A percentile compares a stretch with the other conserved stretches of the same genome.
Evolutionary conservation across 345 rosid species (phyloP).

Genomic region (Erucastrum elatum): DNA sequence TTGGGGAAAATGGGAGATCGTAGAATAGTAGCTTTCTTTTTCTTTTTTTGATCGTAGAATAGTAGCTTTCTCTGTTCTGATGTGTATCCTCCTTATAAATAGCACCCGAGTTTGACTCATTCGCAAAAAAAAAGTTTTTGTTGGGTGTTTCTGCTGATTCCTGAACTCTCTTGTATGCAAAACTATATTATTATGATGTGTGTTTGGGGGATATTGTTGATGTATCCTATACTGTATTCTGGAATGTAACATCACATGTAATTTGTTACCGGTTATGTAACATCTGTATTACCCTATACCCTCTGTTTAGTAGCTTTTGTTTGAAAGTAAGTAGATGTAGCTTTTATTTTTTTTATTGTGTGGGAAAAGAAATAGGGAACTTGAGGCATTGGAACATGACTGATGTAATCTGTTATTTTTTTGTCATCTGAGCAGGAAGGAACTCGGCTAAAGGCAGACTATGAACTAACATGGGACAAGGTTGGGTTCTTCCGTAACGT

Average conservation of each 20-base stretch:
- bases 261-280: neutral
- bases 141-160: neutral
- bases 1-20: neutral
- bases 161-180: neutral
- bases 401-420: neutral
- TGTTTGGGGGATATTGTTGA: neutral
- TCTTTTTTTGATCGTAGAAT: too few relatives aligned
- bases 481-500: conserved; percentile 65
- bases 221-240: neutral
- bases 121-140: neutral
- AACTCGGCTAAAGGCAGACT: conserved; percentile 74
- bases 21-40: neutral
- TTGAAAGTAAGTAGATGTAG: neutral
- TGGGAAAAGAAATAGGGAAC: neutral
- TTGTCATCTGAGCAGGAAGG: conserved; percentile 64
- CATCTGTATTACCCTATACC: neutral
- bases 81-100: neutral
- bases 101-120: neutral
- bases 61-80: neutral
- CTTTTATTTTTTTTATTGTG: conserved; percentile 1
- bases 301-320: neutral
- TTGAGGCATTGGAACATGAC: neutral
- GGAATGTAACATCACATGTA: neutral
- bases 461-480: conserved; percentile 79
- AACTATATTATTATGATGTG: neutral